Percentiles rank a stretch among this genome's conserved stretches.
Evolutionary conservation across 176 grass and related monocot genomes (phyloP).

Genomic region (sorghum (Sorghum bicolor)): DNA sequence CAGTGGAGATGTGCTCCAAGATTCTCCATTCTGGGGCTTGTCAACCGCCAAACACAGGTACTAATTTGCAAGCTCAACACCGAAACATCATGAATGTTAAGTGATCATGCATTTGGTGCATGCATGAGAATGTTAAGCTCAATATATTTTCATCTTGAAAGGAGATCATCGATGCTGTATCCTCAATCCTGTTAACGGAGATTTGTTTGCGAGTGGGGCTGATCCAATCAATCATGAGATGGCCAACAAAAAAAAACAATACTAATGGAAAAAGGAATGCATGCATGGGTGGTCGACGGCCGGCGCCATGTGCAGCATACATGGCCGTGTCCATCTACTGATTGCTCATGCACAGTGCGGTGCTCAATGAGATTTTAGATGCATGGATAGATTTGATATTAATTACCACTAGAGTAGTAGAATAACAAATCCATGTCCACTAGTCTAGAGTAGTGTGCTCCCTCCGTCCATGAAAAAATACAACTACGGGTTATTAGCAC

Average conservation of each 20-base stretch:
- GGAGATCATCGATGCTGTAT: neutral
- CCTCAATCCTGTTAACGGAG: constrained; percentile 10
- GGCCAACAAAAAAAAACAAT: neutral
- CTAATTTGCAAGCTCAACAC: neutral
- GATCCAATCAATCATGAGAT: constrained; percentile 44
- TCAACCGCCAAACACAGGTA: neutral
- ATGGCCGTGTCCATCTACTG: constrained; percentile 43
- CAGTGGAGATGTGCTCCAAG: neutral
- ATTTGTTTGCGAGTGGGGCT: constrained; percentile 15
- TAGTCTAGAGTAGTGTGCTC: neutral
- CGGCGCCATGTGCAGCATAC: constrained; percentile 42
- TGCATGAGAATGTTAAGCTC: neutral
- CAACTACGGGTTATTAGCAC: no score
- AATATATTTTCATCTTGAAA: neutral
- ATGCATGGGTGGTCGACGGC: constrained; percentile 34
- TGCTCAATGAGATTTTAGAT: constrained; percentile 13
- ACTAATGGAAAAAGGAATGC: neutral
- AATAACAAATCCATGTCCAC: neutral
- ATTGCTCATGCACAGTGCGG: constrained; percentile 41
- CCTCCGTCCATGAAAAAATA: no score
- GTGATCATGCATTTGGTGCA: neutral
- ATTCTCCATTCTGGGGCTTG: neutral
- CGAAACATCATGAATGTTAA: neutral
- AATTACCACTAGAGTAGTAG: neutral
- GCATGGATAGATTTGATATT: constrained; percentile 3